Percentiles rank a stretch among this genome's conserved stretches.
These are phyloP conservation scores for Acrodontium crateriforme DNA, from an alignment of 2,329 filamentous ascomycete species.

Conservation along the genomic window DNA sequence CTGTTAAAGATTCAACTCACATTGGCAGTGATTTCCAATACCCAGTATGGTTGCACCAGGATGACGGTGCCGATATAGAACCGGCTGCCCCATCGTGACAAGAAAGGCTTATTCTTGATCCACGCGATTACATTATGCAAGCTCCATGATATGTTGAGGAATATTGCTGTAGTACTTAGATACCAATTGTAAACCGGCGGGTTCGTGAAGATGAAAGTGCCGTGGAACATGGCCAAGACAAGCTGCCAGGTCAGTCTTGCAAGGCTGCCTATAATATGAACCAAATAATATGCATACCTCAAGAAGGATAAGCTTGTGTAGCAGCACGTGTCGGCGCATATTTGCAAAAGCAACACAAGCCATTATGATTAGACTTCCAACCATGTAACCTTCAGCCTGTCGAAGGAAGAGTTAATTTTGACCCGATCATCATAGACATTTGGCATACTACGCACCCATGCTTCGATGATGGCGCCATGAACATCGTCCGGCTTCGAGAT, in stretches of 20 bases:
- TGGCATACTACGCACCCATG: slow-evolving; percentile 14
- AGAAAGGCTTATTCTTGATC: slow-evolving; percentile 51
- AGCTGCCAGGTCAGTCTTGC: slow-evolving; percentile 26
- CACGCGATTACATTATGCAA: slow-evolving; percentile 54
- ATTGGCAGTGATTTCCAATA: slow-evolving; percentile 51
- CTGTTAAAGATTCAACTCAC: too few relatives aligned
- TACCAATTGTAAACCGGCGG: slow-evolving; percentile 49
- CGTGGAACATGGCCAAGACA: slow-evolving; percentile 42
- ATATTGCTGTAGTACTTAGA: slow-evolving; percentile 44
- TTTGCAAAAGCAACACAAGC: slow-evolving; percentile 34
- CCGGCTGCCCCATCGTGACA: slow-evolving; percentile 27
- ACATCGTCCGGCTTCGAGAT: slow-evolving; percentile 15
- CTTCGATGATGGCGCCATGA: slow-evolving; percentile 15
- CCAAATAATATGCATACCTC: slow-evolving; percentile 22
- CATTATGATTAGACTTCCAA: slow-evolving; percentile 33
- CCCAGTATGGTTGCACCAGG: slow-evolving; percentile 49
- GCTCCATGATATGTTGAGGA: slow-evolving; percentile 47
- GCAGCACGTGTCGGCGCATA: slow-evolving; percentile 32
- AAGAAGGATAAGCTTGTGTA: slow-evolving; percentile 38
- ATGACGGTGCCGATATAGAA: slow-evolving; percentile 47
- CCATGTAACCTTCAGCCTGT: slow-evolving; percentile 15
- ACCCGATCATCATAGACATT: neutral
- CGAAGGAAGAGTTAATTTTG: neutral
- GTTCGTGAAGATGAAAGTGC: slow-evolving; percentile 44
- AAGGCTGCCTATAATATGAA: neutral